Conservation (phyloP, 129 eudicot species). For the Flaveria brownii region DNA sequence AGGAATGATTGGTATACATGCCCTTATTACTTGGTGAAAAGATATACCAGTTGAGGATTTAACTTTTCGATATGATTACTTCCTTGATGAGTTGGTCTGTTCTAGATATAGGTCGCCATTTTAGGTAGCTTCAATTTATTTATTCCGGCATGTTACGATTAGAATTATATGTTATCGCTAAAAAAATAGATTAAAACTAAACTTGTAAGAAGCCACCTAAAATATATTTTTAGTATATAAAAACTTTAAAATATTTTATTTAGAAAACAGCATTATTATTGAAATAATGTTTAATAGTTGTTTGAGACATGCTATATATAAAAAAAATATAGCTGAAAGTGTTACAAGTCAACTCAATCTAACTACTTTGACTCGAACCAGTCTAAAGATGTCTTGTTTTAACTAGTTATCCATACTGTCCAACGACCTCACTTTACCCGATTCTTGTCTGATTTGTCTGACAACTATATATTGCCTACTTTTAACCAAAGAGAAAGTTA, state of each 20-base stretch:
- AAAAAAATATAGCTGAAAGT: not conserved
- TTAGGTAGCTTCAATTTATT: too few relatives aligned
- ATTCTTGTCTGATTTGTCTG: too few relatives aligned
- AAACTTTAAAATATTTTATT: not conserved
- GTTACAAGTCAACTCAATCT: not conserved
- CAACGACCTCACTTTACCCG: too few relatives aligned
- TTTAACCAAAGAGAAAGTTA: too few relatives aligned
- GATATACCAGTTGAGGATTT: too few relatives aligned
- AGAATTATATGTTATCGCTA: not conserved
- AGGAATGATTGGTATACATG: too few relatives aligned
- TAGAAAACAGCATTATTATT: not conserved
- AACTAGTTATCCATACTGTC: too few relatives aligned
- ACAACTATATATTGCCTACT: too few relatives aligned
- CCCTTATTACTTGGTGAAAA: too few relatives aligned
- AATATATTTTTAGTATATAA: not conserved
- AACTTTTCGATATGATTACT: not conserved
- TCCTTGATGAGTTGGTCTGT: too few relatives aligned
- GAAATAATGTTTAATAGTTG: not conserved
- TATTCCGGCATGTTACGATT: not conserved
- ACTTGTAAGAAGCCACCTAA: not conserved
- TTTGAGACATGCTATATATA: not conserved
- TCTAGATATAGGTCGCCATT: too few relatives aligned
- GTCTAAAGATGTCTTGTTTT: too few relatives aligned
- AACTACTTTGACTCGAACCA: not conserved
- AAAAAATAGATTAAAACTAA: not conserved